Base-by-base conservation (phyloP, 1,284 basidiomycete species). In the Moesziomyces sp. region DNA sequence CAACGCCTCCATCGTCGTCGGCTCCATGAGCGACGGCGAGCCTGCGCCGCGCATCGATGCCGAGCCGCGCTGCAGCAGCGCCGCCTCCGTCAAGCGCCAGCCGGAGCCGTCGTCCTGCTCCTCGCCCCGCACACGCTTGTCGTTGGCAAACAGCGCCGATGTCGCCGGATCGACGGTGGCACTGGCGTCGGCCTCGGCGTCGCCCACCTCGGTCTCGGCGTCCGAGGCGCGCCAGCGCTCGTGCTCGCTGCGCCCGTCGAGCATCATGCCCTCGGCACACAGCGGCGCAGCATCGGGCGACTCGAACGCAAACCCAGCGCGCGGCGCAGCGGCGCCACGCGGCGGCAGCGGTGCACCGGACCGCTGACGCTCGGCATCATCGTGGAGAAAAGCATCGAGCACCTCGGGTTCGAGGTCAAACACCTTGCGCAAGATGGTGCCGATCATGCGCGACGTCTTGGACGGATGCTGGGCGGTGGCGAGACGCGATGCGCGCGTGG, bases 391-490 rank as follows among this genome's bases (percentile, higher is more conserved):
- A 1, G 74, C 55, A 45, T 76, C 74, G 3, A 76, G 61, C 56
- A 76, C 74, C 21, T 76, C 74, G 26, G 74, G 69, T 19, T 76
- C 74, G 28, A 76, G 46, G 23, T 68, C 66, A 46, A 76, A 76
- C 11, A 76, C 55, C 40, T 57, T 69, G 34, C 67, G 63, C 51
- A 75, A 34, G 48, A 75, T 67, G 46, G 52, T 55, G 18, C 73
- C 68, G 42, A 75, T 71, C 49, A 75, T 28, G 19, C 73, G 59
- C 13, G 67, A 58, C 2, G 73, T 73, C 47, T 72, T 72, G 48
- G 55, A 52, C 3, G 69, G 52, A 30, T 66, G 54, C 54, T 52
- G 44, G 13, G 55, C 59, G 1, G 30, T 30, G 30, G 43, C 48
- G 59, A 69, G 51, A 16, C 48, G 42, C 11, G 68, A 46, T 3